Conservation (phyloP, 1,284 basidiomycete species). For the Butyriboletus appendiculatus region DNA sequence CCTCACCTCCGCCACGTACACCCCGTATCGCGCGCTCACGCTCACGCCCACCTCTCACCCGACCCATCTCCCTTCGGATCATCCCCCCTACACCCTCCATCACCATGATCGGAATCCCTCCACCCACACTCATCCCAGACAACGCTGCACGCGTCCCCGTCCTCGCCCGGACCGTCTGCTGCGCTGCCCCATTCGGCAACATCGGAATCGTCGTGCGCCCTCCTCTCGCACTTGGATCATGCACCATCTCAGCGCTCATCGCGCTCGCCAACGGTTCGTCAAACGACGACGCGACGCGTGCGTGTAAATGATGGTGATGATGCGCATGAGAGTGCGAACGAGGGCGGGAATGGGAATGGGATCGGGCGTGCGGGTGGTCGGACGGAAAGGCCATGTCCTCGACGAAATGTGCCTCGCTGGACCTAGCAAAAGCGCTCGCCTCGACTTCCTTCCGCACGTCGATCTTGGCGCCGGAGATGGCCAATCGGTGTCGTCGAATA, state of each 20-base stretch:
- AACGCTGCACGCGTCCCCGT: constrained; percentile 18
- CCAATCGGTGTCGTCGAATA: constrained; percentile 65
- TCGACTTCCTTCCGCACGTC: constrained; percentile 74
- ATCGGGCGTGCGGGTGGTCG: constrained; percentile 29
- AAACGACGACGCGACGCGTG: constrained; percentile 53
- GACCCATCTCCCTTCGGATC: constrained; percentile 54
- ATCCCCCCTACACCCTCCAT: constrained; percentile 63
- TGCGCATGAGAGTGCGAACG: background rate
- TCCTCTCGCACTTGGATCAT: constrained; percentile 42
- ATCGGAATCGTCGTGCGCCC: constrained; percentile 59
- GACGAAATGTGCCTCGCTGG: constrained; percentile 50
- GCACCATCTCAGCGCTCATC: constrained; percentile 63
- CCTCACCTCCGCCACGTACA: background rate
- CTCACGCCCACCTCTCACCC: constrained; percentile 34
- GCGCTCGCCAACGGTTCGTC: constrained; percentile 79
- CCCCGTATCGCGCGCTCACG: background rate
- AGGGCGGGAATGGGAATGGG: constrained; percentile 6
- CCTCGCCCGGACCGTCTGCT: constrained; percentile 13
- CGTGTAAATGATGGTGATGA: background rate
- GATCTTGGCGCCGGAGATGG: constrained; percentile 60
- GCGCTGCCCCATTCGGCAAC: constrained; percentile 59
- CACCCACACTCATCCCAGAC: constrained; percentile 32
- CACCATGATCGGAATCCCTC: constrained; percentile 55
- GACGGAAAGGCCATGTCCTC: constrained; percentile 48
- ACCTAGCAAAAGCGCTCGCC: constrained; percentile 50